phyloP scores from a whole-genome alignment of 2,329 filamentous ascomycete genomes.

The Phyllosticta ampelicida region DNA sequence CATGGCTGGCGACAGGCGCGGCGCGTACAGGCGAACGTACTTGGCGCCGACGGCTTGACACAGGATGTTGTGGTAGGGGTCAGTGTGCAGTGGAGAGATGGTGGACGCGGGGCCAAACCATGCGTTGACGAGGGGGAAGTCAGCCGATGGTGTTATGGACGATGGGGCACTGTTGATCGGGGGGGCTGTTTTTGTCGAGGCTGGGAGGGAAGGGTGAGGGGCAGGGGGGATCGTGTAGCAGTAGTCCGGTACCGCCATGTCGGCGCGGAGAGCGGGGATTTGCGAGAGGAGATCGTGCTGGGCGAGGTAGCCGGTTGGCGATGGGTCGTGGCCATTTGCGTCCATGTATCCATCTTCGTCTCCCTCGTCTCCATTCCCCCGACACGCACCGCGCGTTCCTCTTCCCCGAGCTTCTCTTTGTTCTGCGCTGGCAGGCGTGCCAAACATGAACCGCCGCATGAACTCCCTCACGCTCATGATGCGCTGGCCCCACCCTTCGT shows the following conservation, averaged over 20 bases:
- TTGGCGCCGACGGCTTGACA: slow-evolving; percentile 83
- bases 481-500: slow-evolving; percentile 72
- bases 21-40: slow-evolving; percentile 81
- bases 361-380: background rate
- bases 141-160: background rate
- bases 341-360: background rate
- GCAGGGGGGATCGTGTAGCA: slow-evolving; percentile 61
- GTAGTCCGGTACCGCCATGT: slow-evolving; percentile 74
- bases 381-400: background rate
- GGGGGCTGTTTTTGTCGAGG: slow-evolving; percentile 24
- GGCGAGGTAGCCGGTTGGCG: slow-evolving; percentile 64
- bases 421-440: background rate
- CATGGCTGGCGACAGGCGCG: slow-evolving; percentile 47
- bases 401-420: background rate
- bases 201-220: slow-evolving; percentile 10
- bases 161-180: slow-evolving; percentile 10
- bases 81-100: slow-evolving; percentile 86
- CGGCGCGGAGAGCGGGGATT: slow-evolving; percentile 62
- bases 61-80: slow-evolving; percentile 87
- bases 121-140: slow-evolving; percentile 63
- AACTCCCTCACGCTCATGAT: slow-evolving; percentile 68
- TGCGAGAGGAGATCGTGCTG: slow-evolving; percentile 83
- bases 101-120: slow-evolving; percentile 88
- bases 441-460: slow-evolving; percentile 49
- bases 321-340: background rate